Evolutionary conservation across 805 yeast species (phyloP).

Genomic region (Crinitomyces ghanaensis): DNA sequence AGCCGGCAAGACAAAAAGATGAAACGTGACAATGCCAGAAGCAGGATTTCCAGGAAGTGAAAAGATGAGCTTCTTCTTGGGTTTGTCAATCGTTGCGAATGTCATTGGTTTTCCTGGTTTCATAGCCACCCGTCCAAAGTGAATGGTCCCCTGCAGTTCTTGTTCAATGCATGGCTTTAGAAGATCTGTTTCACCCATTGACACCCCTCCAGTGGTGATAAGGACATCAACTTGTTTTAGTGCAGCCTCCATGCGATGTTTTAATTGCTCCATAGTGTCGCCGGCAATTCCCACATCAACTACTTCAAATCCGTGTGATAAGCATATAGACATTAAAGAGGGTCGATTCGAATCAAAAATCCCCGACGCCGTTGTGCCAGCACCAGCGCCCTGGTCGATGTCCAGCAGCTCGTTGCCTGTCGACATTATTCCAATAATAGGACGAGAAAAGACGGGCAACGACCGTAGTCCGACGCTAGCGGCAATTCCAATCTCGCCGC

Average conservation of each 20-base stretch:
- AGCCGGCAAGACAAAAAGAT: constrained; percentile 38
- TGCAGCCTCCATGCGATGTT: constrained; percentile 18
- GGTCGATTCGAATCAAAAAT: constrained; percentile 43
- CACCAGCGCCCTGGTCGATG: constrained; percentile 1
- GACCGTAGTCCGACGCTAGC: constrained; percentile 35
- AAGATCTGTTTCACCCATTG: constrained; percentile 47
- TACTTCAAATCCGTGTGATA: constrained; percentile 28
- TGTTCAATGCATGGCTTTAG: constrained; percentile 39
- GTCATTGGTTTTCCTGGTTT: constrained; percentile 52
- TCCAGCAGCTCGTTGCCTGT: constrained; percentile 43
- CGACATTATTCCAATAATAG: constrained; percentile 36
- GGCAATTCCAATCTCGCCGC: constrained; percentile 41
- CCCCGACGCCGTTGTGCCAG: constrained; percentile 29
- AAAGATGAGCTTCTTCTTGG: constrained; percentile 28
- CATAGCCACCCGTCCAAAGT: constrained; percentile 47
- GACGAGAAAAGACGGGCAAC: constrained; percentile 32
- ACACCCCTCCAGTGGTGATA: constrained; percentile 46
- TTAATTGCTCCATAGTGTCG: constrained; percentile 29
- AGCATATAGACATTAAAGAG: constrained; percentile 29
- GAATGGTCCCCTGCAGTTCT: constrained; percentile 32
- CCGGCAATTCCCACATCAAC: constrained; percentile 41
- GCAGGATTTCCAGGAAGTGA: constrained; percentile 51
- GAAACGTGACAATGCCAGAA: constrained; percentile 38
- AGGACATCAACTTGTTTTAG: constrained; percentile 31
- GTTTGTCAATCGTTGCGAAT: constrained; percentile 32